A percentile compares a stretch with the other conserved stretches of the same genome.
Conservation (phyloP, 2,329 filamentous ascomycete genomes). For the Apiospora marii region DNA sequence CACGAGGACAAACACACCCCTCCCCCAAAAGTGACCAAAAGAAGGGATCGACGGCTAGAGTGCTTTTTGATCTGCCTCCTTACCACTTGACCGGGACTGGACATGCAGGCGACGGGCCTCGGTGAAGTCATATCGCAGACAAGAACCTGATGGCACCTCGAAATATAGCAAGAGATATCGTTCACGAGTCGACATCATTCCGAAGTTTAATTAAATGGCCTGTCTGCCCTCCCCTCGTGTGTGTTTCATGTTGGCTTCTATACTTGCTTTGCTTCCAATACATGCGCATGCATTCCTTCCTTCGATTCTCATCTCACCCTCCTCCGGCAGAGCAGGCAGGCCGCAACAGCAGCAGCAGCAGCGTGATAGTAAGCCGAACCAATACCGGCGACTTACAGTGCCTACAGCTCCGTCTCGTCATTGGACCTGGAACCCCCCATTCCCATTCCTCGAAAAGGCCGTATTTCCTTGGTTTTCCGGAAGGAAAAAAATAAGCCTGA, state of each 20-base stretch:
- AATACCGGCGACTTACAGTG: not conserved
- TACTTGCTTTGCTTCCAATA: not conserved
- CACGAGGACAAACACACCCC: not conserved
- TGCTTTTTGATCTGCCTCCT: not conserved
- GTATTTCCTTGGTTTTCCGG: constrained; percentile 10
- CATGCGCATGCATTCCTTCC: not conserved
- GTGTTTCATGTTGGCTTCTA: not conserved
- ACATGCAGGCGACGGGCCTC: not conserved
- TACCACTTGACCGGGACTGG: constrained; percentile 9
- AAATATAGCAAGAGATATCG: not conserved
- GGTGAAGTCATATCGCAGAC: constrained; percentile 16
- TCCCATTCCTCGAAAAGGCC: not conserved
- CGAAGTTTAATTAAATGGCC: not conserved
- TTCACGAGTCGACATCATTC: not conserved
- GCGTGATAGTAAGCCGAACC: not conserved
- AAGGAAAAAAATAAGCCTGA: not conserved
- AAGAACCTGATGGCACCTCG: not conserved
- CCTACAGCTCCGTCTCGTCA: not conserved
- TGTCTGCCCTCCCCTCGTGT: not conserved
- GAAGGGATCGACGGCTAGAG: constrained; percentile 9
- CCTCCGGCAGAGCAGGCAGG: not conserved
- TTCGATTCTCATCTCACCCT: not conserved
- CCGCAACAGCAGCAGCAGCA: not conserved
- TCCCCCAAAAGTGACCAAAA: not conserved
- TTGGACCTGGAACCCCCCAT: not conserved